A percentile compares a stretch with the other conserved stretches of the same genome.
phyloP scores from a whole-genome alignment of 1,139 yeast genomes.

The Saccharomyces hybrid region DNA sequence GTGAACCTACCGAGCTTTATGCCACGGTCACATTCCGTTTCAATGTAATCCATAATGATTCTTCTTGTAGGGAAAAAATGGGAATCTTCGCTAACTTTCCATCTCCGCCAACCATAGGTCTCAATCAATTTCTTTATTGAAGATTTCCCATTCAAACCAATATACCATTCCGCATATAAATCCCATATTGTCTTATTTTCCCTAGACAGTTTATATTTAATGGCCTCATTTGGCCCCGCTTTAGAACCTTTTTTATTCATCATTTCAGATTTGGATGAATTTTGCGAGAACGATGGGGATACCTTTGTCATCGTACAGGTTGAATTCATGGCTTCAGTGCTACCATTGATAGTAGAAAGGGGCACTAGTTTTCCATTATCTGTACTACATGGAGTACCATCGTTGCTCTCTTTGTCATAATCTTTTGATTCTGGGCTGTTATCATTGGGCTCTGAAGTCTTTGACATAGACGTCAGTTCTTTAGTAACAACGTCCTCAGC shows the following conservation, averaged over 20 bases:
- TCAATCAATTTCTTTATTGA: slow-evolving; percentile 30
- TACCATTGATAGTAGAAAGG: background rate
- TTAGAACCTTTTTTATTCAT: background rate
- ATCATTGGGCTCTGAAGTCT: background rate
- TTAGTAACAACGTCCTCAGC: background rate
- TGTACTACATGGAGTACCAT: background rate
- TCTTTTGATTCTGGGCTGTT: background rate
- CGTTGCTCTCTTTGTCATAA: background rate
- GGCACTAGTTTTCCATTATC: background rate
- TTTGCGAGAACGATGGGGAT: background rate
- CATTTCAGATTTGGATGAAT: background rate
- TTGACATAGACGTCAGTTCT: background rate
- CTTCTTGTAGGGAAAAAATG: slow-evolving; percentile 34
- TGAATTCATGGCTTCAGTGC: background rate
- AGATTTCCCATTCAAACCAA: slow-evolving; percentile 31
- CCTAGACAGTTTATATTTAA: slow-evolving; percentile 31
- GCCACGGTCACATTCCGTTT: slow-evolving; percentile 30
- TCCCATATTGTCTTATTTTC: slow-evolving; percentile 34
- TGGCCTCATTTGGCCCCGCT: slow-evolving; percentile 4
- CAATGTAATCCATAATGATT: slow-evolving; percentile 30
- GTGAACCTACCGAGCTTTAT: slow-evolving; percentile 28
- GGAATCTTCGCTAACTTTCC: slow-evolving; percentile 34
- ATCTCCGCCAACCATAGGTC: slow-evolving; percentile 32
- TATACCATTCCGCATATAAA: slow-evolving; percentile 33
- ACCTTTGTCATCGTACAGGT: background rate